phyloP scores from a whole-genome alignment of 2,329 filamentous ascomycete genomes.

The Apiospora sp. region DNA sequence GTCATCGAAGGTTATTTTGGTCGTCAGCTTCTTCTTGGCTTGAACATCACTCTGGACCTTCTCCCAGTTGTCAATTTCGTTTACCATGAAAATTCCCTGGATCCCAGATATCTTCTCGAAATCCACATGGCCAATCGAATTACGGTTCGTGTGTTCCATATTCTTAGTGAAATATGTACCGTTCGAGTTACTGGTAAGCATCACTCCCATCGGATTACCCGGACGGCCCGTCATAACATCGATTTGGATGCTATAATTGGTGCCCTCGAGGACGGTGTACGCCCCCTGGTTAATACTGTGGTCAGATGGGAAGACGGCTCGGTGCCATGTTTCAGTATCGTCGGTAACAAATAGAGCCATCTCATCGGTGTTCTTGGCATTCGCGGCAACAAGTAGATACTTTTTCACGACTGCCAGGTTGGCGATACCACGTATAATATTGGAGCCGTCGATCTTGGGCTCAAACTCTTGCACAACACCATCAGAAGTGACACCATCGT shows the following conservation, averaged over 20 bases:
- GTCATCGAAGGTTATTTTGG: slow-evolving; percentile 93
- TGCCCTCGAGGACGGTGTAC: slow-evolving; percentile 94
- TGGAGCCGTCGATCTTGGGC: slow-evolving; percentile 76
- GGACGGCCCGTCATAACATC: slow-evolving; percentile 80
- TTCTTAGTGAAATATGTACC: slow-evolving; percentile 96
- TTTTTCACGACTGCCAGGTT: slow-evolving; percentile 86
- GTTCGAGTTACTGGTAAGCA: slow-evolving; percentile 97
- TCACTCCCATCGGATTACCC: slow-evolving; percentile 78
- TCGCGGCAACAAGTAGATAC: slow-evolving; percentile 84
- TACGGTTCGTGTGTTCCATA: slow-evolving; percentile 90
- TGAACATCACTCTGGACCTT: slow-evolving; percentile 65
- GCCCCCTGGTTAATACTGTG: slow-evolving; percentile 84
- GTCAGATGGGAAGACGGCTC: slow-evolving; percentile 84
- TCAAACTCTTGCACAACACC: slow-evolving; percentile 70
- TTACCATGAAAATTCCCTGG: slow-evolving; percentile 91
- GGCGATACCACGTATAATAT: slow-evolving; percentile 80
- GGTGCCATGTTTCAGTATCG: slow-evolving; percentile 87
- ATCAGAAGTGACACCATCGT: slow-evolving; percentile 43
- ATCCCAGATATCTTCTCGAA: slow-evolving; percentile 94
- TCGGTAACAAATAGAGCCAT: slow-evolving; percentile 90
- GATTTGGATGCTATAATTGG: slow-evolving; percentile 96
- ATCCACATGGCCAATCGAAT: slow-evolving; percentile 78
- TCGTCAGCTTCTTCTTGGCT: slow-evolving; percentile 73
- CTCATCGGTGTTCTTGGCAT: slow-evolving; percentile 82
- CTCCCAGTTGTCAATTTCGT: slow-evolving; percentile 86